Evolutionary conservation across 2,329 filamentous ascomycete species (phyloP).

Genomic region (Mycosphaerella sp.): DNA sequence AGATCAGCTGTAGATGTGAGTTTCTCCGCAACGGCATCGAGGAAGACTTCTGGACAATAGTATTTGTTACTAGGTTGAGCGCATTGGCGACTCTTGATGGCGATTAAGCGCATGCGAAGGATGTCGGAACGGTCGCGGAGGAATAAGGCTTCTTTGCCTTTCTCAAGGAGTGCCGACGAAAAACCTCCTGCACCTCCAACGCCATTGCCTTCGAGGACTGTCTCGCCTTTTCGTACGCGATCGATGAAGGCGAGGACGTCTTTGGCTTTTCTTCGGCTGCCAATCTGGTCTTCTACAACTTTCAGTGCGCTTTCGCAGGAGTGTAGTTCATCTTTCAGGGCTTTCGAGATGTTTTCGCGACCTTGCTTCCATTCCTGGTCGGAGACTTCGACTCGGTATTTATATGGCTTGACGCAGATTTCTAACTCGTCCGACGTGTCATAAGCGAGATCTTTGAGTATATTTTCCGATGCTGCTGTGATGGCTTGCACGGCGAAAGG

Average conservation of each 20-base stretch:
- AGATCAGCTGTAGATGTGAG: constrained; percentile 90
- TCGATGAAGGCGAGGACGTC: constrained; percentile 92
- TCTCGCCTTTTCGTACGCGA: constrained; percentile 77
- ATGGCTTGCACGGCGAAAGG: constrained; percentile 93
- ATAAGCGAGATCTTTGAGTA: constrained; percentile 90
- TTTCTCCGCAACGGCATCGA: constrained; percentile 95
- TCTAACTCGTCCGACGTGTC: constrained; percentile 97
- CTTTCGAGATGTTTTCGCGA: constrained; percentile 70
- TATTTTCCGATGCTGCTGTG: constrained; percentile 76
- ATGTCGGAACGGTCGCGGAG: constrained; percentile 86
- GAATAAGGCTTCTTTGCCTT: constrained; percentile 89
- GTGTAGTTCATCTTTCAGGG: constrained; percentile 80
- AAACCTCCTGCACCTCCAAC: constrained; percentile 84
- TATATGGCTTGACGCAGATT: constrained; percentile 98
- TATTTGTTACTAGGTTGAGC: constrained; percentile 81
- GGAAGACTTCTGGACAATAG: constrained; percentile 91
- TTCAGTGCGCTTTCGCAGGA: constrained; percentile 76
- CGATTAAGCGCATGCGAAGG: constrained; percentile 80
- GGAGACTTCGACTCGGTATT: constrained; percentile 94
- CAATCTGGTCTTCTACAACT: constrained; percentile 68
- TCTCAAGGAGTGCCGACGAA: constrained; percentile 68
- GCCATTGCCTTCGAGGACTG: constrained; percentile 76
- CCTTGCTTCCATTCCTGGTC: constrained; percentile 82
- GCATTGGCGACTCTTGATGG: constrained; percentile 88
- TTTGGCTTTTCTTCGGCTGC: constrained; percentile 73